Conservation (phyloP, 352 stramenopile species). For the Pythium diclinum region DNA sequence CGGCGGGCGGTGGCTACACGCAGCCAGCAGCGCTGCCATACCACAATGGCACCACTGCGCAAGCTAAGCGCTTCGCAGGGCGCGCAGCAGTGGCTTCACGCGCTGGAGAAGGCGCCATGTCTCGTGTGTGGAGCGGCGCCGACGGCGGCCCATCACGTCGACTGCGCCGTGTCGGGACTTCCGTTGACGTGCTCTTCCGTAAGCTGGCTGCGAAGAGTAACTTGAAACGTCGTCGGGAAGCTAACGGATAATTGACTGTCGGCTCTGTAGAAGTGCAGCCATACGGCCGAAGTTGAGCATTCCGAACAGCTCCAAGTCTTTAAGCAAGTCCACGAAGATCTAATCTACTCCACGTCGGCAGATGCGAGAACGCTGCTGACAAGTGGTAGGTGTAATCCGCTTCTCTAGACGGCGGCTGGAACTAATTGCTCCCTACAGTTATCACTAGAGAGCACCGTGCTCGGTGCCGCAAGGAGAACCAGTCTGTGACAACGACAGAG, state of each 20-base stretch:
- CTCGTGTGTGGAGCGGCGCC: slow-evolving; percentile 35
- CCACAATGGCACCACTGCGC: not conserved
- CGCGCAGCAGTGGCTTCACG: slow-evolving; percentile 28
- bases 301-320: slow-evolving; percentile 38
- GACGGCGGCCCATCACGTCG: slow-evolving; percentile 22
- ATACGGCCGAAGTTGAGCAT: not conserved
- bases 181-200: slow-evolving; percentile 47
- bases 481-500: not conserved
- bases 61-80: slow-evolving; percentile 1
- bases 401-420: not conserved
- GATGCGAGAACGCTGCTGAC: slow-evolving; percentile 45
- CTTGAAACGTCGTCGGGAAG: not conserved
- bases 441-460: slow-evolving; percentile 4
- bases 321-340: slow-evolving; percentile 40
- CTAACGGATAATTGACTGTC: not conserved
- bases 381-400: slow-evolving; percentile 27
- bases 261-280: slow-evolving; percentile 4
- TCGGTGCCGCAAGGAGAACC: not conserved
- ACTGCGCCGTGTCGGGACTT: slow-evolving; percentile 37
- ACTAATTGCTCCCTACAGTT: not conserved
- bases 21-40: not conserved
- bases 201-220: slow-evolving; percentile 8
- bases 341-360: slow-evolving; percentile 33
- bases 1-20: not conserved
- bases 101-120: slow-evolving; percentile 43